These are phyloP conservation scores for Mallotus repandus DNA, from an alignment of 441 rosid species.

Conservation along the genomic window DNA sequence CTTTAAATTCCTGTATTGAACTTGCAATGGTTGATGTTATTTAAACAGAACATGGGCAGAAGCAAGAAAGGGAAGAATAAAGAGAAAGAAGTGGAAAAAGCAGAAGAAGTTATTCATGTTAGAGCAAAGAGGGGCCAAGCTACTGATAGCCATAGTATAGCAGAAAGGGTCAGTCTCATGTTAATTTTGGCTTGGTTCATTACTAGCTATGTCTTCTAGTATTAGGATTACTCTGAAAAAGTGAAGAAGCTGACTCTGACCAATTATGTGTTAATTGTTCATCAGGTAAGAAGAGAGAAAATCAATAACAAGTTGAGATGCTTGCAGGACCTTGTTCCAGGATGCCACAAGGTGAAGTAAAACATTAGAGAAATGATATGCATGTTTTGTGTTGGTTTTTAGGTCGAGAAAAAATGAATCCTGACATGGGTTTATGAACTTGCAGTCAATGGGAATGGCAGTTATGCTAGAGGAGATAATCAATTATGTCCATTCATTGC, in stretches of 20 bases:
- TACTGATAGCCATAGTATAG: conserved; percentile 58
- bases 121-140: conserved; percentile 65
- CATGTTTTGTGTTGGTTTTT: neutral
- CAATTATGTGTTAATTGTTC: neutral
- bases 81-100: conserved; percentile 25
- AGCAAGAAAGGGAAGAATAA: conserved; percentile 33
- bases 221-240: neutral
- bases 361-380: neutral
- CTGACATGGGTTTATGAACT: conserved; percentile 21
- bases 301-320: conserved; percentile 52
- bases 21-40: neutral
- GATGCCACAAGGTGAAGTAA: conserved; percentile 53
- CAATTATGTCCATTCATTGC: conserved; percentile 60
- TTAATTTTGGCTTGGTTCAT: neutral
- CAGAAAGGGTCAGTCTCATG: conserved; percentile 45
- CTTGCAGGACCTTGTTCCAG: conserved; percentile 56
- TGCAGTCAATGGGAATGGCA: conserved; percentile 70
- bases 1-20: neutral
- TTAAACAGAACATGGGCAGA: conserved; percentile 29
- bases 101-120: conserved; percentile 46
- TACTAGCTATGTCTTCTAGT: neutral
- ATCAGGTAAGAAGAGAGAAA: conserved; percentile 58
- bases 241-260: neutral
- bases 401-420: neutral
- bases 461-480: conserved; percentile 65